Conservation (phyloP, 805 yeast species). For the Nakazawaea holstii region DNA sequence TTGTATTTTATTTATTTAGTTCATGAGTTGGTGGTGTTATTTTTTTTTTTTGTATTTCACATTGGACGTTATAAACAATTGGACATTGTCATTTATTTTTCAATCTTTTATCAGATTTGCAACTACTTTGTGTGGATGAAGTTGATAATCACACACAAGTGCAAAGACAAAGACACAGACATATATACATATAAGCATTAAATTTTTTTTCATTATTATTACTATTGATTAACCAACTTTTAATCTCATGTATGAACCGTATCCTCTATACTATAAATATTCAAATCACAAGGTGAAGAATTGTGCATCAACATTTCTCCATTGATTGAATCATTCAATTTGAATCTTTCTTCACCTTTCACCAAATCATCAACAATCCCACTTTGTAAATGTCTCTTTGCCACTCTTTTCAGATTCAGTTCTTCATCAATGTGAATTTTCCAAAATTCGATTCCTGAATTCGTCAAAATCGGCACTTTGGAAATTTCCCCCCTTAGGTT, state of each 20-base stretch:
- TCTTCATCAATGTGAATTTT: slow-evolving; percentile 42
- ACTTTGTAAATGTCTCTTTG: slow-evolving; percentile 58
- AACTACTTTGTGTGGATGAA: no score
- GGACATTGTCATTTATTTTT: background rate
- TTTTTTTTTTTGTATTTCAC: background rate
- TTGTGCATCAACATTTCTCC: slow-evolving; percentile 31
- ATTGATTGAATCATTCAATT: slow-evolving; percentile 58
- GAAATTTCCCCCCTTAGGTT: background rate
- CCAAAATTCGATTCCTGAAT: slow-evolving; percentile 37
- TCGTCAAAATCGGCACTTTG: background rate
- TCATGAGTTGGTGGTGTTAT: background rate
- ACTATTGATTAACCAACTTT: background rate
- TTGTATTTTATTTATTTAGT: background rate
- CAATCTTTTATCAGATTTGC: background rate
- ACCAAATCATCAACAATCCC: slow-evolving; percentile 43
- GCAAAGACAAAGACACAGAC: no score
- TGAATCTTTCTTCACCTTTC: slow-evolving; percentile 47
- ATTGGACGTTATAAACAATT: background rate
- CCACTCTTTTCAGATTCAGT: slow-evolving; percentile 51
- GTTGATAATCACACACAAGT: no score
- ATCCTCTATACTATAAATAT: slow-evolving; percentile 12
- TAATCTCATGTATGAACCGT: background rate
- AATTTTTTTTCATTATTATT: no score
- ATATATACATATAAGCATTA: background rate
- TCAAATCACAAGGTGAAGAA: slow-evolving; percentile 15